Conservation (phyloP, 140 eudicot species). For the Oenanthe javanica region DNA sequence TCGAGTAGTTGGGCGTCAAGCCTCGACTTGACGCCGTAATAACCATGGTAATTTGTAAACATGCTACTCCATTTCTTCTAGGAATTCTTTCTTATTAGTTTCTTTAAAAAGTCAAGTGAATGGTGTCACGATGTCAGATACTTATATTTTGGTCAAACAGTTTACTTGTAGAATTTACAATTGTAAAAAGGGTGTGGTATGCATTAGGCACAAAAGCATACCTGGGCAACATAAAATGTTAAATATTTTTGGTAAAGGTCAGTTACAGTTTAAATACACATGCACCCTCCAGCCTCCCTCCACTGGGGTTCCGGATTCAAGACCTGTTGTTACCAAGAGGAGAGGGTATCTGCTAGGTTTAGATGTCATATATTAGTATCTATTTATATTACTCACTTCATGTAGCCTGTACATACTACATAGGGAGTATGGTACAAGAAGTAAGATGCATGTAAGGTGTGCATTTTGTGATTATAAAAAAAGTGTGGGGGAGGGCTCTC, state of each 20-base stretch:
- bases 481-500: background rate
- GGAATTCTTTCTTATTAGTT: background rate
- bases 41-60: background rate
- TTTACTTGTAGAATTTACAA: background rate
- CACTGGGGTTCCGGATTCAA: too few relatives aligned
- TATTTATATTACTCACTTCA: background rate
- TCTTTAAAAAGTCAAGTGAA: background rate
- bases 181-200: background rate
- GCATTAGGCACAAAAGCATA: background rate
- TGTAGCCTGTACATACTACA: background rate
- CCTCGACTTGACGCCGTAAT: too few relatives aligned
- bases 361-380: background rate
- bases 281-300: too few relatives aligned
- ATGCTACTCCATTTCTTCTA: background rate
- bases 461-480: too few relatives aligned
- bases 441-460: too few relatives aligned
- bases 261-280: too few relatives aligned
- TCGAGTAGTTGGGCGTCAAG: too few relatives aligned
- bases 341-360: too few relatives aligned
- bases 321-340: too few relatives aligned
- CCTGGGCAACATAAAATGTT: background rate
- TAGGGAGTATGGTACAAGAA: background rate
- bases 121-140: background rate
- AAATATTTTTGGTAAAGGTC: background rate
- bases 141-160: background rate